These are phyloP conservation scores for Kwoniella dendrophila DNA, from an alignment of 768 basidiomycete genomes.

Conservation along the genomic window DNA sequence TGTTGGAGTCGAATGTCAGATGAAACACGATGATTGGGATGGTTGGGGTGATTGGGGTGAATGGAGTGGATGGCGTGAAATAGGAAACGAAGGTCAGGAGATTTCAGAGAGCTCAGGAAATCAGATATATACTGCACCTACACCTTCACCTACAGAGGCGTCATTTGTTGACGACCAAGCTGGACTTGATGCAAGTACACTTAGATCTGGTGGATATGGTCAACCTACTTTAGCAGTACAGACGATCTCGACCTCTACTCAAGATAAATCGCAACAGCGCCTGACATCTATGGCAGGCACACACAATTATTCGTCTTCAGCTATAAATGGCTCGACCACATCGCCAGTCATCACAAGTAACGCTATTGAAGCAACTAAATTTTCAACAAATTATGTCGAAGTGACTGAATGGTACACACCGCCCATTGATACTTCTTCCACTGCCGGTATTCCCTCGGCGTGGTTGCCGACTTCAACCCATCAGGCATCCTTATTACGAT, in stretches of 20 bases:
- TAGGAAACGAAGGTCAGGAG: neutral
- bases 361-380: neutral
- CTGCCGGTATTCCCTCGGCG: neutral
- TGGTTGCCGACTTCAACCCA: neutral
- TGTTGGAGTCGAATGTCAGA: too few relatives aligned
- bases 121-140: neutral
- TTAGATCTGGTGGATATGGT: neutral
- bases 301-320: too few relatives aligned
- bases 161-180: neutral
- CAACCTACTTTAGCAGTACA: neutral
- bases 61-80: neutral
- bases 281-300: too few relatives aligned
- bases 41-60: conserved; percentile 6
- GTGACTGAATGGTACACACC: conserved; percentile 9
- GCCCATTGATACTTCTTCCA: neutral
- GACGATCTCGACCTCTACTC: too few relatives aligned
- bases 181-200: neutral
- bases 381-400: conserved; percentile 16
- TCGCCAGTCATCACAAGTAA: neutral
- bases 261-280: too few relatives aligned
- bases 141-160: neutral
- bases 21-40: neutral
- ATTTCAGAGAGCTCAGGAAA: too few relatives aligned
- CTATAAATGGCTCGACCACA: too few relatives aligned
- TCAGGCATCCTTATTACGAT: neutral